Evolutionary conservation across 1,139 yeast genomes (phyloP).

Genomic region (Scheffersomyces titani): DNA sequence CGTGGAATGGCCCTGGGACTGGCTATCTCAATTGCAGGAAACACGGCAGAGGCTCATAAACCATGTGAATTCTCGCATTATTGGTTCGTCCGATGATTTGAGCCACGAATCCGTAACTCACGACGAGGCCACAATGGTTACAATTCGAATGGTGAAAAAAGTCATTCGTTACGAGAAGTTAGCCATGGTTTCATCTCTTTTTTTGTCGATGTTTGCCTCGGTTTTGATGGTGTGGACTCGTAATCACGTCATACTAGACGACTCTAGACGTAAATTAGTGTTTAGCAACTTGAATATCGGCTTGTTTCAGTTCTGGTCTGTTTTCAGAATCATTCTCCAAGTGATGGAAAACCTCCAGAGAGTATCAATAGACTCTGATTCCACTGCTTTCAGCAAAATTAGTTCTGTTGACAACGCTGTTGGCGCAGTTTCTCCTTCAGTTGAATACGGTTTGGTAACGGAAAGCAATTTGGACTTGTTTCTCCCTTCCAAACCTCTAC

Average conservation of each 20-base stretch:
- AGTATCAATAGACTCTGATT: conserved; percentile 3
- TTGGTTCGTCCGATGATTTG: conserved; percentile 3
- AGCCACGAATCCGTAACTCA: conserved; percentile 6
- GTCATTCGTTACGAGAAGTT: conserved; percentile 21
- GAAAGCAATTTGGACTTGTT: conserved; percentile 9
- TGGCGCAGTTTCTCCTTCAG: not conserved
- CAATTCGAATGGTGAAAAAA: conserved; percentile 13
- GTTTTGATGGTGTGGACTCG: conserved; percentile 28
- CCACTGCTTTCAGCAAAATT: conserved; percentile 3
- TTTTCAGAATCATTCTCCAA: conserved; percentile 19
- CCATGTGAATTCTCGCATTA: conserved; percentile 17
- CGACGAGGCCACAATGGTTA: conserved; percentile 7
- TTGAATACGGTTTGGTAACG: conserved; percentile 11
- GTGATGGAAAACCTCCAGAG: conserved; percentile 9
- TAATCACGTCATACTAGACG: conserved; percentile 26
- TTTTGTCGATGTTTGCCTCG: conserved; percentile 25
- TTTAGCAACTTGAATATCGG: conserved; percentile 35
- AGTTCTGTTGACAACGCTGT: not conserved
- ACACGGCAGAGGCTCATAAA: conserved; percentile 19
- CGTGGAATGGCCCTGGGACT: conserved; percentile 40
- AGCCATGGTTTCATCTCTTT: conserved; percentile 25
- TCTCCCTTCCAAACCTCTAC: conserved; percentile 2
- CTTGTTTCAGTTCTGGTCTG: conserved; percentile 31
- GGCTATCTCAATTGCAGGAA: conserved; percentile 27
- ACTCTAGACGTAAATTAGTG: conserved; percentile 27